Percentiles rank a stretch among this genome's conserved stretches.
Conservation (phyloP, 148 eudicot genomes). For the Vaccinium darrowii region DNA sequence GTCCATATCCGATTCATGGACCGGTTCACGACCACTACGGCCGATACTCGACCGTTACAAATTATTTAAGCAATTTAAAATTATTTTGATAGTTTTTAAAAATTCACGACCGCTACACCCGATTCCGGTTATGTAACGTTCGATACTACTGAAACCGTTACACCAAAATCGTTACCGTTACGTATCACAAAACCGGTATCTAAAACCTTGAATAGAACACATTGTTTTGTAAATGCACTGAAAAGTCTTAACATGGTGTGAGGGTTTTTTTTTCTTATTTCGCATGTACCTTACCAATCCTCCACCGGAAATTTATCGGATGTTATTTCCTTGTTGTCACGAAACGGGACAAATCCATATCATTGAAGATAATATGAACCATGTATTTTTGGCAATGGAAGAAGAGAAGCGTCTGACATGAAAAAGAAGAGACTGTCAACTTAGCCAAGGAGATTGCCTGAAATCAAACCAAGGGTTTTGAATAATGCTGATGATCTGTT, state of each 20-base stretch:
- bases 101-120: too few species aligned
- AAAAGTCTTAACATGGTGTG: background rate
- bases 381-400: background rate
- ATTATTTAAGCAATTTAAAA: too few species aligned
- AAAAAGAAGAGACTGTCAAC: background rate
- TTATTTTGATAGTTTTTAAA: too few species aligned
- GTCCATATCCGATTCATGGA: too few species aligned
- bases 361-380: background rate
- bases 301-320: background rate
- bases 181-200: too few species aligned
- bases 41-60: too few species aligned
- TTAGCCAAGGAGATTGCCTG: conserved; percentile 3
- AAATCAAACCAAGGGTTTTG: background rate
- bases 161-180: too few species aligned
- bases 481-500: background rate
- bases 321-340: background rate
- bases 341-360: background rate
- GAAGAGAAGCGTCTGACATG: background rate
- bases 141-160: too few species aligned
- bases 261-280: background rate
- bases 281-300: background rate
- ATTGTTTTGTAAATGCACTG: background rate
- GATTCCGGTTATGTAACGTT: too few species aligned
- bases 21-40: too few species aligned
- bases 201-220: background rate